Evolutionary conservation across 129 eudicot genomes (phyloP), one percentile per base, ranked within the genome.

Genomic region (Erigeron canadensis): DNA sequence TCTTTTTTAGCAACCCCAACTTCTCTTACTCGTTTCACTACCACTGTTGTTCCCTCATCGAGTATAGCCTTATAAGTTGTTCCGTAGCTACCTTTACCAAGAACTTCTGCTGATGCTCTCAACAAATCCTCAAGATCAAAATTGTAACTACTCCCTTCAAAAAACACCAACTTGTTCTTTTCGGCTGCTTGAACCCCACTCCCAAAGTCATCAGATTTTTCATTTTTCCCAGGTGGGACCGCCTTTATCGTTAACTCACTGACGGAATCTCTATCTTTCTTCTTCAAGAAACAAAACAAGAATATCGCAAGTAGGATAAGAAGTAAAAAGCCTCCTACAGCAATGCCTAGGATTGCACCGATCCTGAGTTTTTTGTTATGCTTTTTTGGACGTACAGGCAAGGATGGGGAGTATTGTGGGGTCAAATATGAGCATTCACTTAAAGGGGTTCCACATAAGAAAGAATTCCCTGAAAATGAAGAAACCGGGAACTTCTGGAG

Each of bases 51-150:
- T n/a, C 85, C 86, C 59, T 94, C 99, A 51, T 94, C 99, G 62
- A 94, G 69, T 72, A 81, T 76, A 11, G 91, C 99, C 63, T 87
- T 94, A 55, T 94, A 94, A 15, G 97, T 80, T 1, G 97, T 94
- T 59, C 99, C 99, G 64, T 81, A 84, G 55, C 86, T 86, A 56
- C 99, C 99, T 58, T 94, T 94, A 39, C 99, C 99, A 47, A 94
- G 96, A 44, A 94, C 96, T 64, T 94, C 99, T 13, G 99, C 99
- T 0, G 99, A 94, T 15, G 99, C 99, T 77, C 99, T 86, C 57
- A 94, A 61, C 63, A 94, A 55, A 71, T 94, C 99, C 77, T 94
- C 99, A n/a, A 94, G 96, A 83, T 94, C 90, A 47, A 89, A 90
- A 80, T 82, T 84, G 46, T 80, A 85, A 8, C 82, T 76, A 79